Conservation (phyloP, 164 flowering plant species). For the Houttuynia cordata region DNA sequence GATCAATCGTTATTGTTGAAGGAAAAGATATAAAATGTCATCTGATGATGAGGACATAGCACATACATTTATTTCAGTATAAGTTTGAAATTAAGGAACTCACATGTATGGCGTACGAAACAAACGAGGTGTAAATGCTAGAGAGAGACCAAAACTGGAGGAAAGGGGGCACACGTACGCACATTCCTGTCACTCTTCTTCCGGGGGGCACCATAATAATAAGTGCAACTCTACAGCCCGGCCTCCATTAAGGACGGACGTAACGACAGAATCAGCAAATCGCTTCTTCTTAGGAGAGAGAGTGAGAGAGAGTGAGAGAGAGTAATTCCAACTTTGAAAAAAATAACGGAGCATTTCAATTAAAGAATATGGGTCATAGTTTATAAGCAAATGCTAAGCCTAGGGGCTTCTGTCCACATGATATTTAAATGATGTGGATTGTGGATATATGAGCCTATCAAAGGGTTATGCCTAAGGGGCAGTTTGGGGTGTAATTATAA, state of each 20-base stretch:
- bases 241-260: neutral
- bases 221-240: neutral
- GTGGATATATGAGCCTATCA: too few species aligned
- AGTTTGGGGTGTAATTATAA: too few species aligned
- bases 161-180: neutral
- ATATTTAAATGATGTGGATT: too few species aligned
- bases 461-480: too few species aligned
- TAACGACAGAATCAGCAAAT: neutral
- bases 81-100: neutral
- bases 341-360: too few species aligned
- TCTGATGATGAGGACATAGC: neutral
- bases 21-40: neutral
- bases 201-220: slow-evolving; percentile 1
- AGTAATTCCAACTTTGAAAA: too few species aligned
- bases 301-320: neutral
- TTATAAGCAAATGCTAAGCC: too few species aligned
- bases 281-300: neutral
- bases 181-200: slow-evolving; percentile 1
- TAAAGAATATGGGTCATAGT: too few species aligned
- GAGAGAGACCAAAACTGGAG: neutral
- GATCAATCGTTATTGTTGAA: neutral
- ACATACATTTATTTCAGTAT: neutral
- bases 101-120: neutral
- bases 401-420: too few species aligned
- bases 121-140: neutral